phyloP scores from a whole-genome alignment of 1,139 yeast genomes.

The Kodamaea suecica region DNA sequence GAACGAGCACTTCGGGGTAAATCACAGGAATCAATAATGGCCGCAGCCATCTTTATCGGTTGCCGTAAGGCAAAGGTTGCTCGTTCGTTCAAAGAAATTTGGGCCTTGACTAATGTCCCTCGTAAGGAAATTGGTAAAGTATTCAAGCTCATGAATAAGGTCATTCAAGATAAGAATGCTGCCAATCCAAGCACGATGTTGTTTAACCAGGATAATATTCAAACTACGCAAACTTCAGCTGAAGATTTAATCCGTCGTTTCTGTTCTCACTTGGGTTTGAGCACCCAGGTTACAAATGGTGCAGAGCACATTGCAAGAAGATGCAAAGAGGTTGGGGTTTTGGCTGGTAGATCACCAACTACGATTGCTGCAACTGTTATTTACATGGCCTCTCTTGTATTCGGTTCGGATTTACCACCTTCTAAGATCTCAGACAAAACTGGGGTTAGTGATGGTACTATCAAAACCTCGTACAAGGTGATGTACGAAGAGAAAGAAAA shows the following conservation, averaged over 20 bases:
- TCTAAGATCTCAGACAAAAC: slow-evolving; percentile 85
- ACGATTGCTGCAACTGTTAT: slow-evolving; percentile 98
- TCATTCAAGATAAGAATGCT: slow-evolving; percentile 65
- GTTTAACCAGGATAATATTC: slow-evolving; percentile 54
- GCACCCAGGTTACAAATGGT: slow-evolving; percentile 82
- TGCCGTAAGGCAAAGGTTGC: slow-evolving; percentile 94
- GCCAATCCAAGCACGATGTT: slow-evolving; percentile 41
- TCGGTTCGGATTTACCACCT: slow-evolving; percentile 69
- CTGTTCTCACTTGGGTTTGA: slow-evolving; percentile 90
- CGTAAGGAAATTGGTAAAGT: slow-evolving; percentile 91
- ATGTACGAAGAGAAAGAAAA: slow-evolving; percentile 72
- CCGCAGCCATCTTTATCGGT: slow-evolving; percentile 92
- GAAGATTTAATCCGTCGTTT: slow-evolving; percentile 94
- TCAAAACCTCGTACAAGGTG: slow-evolving; percentile 85
- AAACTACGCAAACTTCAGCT: slow-evolving; percentile 86
- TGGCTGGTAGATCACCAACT: slow-evolving; percentile 96
- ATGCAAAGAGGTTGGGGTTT: slow-evolving; percentile 86
- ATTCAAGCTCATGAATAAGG: slow-evolving; percentile 74
- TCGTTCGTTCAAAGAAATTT: slow-evolving; percentile 91
- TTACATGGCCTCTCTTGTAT: slow-evolving; percentile 84
- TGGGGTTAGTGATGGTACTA: slow-evolving; percentile 98
- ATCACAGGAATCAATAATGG: slow-evolving; percentile 92
- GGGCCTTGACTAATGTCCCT: slow-evolving; percentile 93
- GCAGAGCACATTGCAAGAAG: slow-evolving; percentile 90
- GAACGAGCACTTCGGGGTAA: slow-evolving; percentile 86